Evolutionary conservation across 495 filamentous ascomycete species (phyloP).

Genomic region (Terfezia claveryi): DNA sequence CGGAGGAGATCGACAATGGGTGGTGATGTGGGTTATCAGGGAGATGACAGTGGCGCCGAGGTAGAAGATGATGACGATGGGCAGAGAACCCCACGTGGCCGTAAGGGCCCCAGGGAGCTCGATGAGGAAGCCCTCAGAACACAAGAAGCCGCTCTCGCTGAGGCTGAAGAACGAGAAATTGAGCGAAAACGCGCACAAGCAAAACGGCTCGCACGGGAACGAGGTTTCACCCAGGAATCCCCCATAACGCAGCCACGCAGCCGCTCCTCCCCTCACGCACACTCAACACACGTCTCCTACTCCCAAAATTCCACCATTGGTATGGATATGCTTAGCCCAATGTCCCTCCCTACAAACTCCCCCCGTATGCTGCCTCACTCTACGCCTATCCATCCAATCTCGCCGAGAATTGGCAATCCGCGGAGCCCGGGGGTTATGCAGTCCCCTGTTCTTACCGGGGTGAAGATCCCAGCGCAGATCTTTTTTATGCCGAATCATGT

Average conservation of each 20-base stretch:
- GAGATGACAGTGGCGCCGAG: slow-evolving; percentile 4
- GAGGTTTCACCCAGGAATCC: slow-evolving; percentile 30
- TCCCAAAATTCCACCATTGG: too few relatives aligned
- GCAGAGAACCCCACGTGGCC: slow-evolving; percentile 12
- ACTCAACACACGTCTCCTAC: too few relatives aligned
- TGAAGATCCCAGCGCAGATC: too few relatives aligned
- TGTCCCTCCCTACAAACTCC: too few relatives aligned
- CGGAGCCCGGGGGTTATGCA: too few relatives aligned
- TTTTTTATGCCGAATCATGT: too few relatives aligned
- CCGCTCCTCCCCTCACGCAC: too few relatives aligned
- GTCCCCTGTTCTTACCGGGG: too few relatives aligned
- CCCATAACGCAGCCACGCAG: slow-evolving; percentile 20
- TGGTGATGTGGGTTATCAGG: neutral
- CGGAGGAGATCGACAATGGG: neutral
- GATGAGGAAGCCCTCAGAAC: slow-evolving; percentile 51
- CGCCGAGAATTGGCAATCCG: too few relatives aligned
- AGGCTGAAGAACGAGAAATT: slow-evolving; percentile 49
- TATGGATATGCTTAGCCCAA: too few relatives aligned
- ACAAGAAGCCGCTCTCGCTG: slow-evolving; percentile 48
- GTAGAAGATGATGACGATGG: slow-evolving; percentile 20
- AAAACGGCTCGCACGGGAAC: slow-evolving; percentile 42
- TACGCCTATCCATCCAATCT: too few relatives aligned
- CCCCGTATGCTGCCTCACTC: too few relatives aligned
- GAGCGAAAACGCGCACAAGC: slow-evolving; percentile 51
- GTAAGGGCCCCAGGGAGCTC: slow-evolving; percentile 22